Conservation (phyloP, 345 rosid genomes). For the Eucalyptus regnans region DNA sequence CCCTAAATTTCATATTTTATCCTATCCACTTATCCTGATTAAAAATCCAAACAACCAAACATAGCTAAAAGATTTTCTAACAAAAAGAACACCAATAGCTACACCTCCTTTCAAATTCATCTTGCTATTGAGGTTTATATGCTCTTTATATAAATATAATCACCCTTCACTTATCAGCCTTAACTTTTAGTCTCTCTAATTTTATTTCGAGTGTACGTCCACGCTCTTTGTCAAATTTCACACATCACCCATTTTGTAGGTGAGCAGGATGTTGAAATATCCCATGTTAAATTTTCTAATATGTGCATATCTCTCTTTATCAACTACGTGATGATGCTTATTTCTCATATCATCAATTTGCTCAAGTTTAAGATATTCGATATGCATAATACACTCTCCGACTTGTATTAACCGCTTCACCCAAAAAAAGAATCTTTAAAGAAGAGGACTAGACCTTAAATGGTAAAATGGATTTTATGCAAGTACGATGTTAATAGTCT, state of each 20-base stretch:
- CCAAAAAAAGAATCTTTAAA: background rate
- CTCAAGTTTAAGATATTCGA: background rate
- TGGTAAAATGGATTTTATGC: background rate
- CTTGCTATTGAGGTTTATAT: background rate
- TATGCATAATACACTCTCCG: background rate
- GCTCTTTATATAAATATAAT: background rate
- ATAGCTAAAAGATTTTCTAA: background rate
- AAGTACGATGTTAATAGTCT: background rate
- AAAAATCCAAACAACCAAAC: too few relatives aligned
- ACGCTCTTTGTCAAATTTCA: background rate
- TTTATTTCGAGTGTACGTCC: background rate
- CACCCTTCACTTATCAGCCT: background rate
- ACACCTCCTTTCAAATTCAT: background rate
- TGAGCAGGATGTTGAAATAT: background rate
- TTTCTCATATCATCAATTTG: background rate
- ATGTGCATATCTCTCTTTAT: background rate
- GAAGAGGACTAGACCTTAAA: background rate
- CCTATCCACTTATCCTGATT: accelerated
- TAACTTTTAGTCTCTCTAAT: background rate
- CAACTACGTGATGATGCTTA: background rate
- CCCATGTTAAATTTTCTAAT: background rate
- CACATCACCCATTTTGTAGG: background rate
- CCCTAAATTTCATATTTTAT: too few relatives aligned
- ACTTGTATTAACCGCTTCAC: background rate
- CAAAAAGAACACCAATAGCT: background rate